Evolutionary conservation across 805 yeast species (phyloP).

Genomic region (Pichia thaimueangensis): DNA sequence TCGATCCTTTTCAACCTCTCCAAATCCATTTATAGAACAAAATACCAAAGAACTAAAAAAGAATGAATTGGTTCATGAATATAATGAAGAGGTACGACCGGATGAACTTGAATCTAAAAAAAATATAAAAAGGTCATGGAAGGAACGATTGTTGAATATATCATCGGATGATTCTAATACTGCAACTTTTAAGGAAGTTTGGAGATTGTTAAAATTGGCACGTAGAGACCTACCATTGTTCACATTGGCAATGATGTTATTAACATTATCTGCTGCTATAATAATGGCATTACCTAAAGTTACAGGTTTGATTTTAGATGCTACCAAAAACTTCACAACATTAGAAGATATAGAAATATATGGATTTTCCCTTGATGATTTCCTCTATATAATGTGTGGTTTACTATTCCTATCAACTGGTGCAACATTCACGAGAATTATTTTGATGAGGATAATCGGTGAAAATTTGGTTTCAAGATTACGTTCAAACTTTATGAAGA

Average conservation of each 20-base stretch:
- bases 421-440: constrained; percentile 75
- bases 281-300: constrained; percentile 50
- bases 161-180: constrained; percentile 28
- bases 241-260: constrained; percentile 36
- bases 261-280: constrained; percentile 41
- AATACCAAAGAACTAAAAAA: not conserved
- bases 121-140: constrained; percentile 19
- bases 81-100: not conserved
- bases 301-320: constrained; percentile 50
- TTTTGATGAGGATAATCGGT: constrained; percentile 70
- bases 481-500: constrained; percentile 70
- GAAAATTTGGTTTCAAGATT: constrained; percentile 83
- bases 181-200: constrained; percentile 33
- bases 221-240: constrained; percentile 40
- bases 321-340: constrained; percentile 32
- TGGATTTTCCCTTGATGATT: constrained; percentile 58
- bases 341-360: constrained; percentile 31
- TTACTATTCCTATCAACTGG: constrained; percentile 66
- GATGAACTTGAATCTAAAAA: too few species aligned
- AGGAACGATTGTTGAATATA: constrained; percentile 26
- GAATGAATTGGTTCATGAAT: not conserved
- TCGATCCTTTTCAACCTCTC: not conserved
- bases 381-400: constrained; percentile 53
- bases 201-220: constrained; percentile 37
- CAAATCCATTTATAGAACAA: not conserved